Evolutionary conservation across 148 eudicot genomes (phyloP).

Genomic region (Camellia lanceoleosa): DNA sequence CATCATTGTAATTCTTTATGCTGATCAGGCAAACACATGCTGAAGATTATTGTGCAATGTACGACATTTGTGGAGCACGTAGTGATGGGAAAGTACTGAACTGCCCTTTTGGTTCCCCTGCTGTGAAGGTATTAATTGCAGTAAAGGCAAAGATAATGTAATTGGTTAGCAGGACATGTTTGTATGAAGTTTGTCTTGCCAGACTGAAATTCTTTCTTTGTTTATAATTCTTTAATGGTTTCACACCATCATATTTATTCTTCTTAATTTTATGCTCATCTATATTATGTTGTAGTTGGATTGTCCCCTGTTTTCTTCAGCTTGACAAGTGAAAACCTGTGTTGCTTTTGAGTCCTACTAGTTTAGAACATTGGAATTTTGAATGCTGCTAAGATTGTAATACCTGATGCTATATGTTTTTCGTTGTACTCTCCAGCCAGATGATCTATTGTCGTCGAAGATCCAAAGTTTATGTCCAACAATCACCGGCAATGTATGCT

Average conservation of each 20-base stretch:
- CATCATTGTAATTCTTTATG: constrained; percentile 8
- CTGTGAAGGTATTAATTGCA: constrained; percentile 67
- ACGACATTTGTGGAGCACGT: constrained; percentile 81
- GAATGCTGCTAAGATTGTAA: background rate
- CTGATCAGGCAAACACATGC: constrained; percentile 54
- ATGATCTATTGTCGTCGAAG: constrained; percentile 73
- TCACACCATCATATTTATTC: background rate
- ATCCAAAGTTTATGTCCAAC: constrained; percentile 98
- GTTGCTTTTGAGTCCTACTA: background rate
- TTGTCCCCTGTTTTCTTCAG: background rate
- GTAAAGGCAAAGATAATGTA: background rate
- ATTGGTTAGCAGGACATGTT: background rate
- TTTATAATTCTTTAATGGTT: background rate
- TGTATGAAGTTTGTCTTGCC: constrained; percentile 9
- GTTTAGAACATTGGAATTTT: background rate
- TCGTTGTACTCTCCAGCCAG: constrained; percentile 58
- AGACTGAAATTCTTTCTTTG: background rate
- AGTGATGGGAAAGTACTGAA: constrained; percentile 76
- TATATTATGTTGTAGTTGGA: background rate
- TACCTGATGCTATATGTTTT: background rate
- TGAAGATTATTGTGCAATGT: constrained; percentile 74
- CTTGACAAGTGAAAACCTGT: background rate
- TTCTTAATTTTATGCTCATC: constrained; percentile 6
- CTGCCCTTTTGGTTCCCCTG: constrained; percentile 69
- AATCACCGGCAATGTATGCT: constrained; percentile 85